Evolutionary conservation across 495 filamentous ascomycete genomes (phyloP), one percentile per base, ranked within the genome.

Genomic region (Poronia punctata): DNA sequence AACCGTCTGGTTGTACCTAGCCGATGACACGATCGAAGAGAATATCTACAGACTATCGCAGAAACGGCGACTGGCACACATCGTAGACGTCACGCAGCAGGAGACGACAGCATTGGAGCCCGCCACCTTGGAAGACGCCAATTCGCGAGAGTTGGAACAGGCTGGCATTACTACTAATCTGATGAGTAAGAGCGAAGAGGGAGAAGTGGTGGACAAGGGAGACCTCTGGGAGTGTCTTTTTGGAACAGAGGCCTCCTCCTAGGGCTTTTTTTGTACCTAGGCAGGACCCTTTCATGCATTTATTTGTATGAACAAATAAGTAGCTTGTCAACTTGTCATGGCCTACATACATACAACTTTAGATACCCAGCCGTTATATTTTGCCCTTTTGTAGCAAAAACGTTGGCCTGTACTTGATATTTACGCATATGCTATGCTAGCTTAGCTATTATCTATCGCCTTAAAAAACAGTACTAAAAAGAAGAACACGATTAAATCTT

Each of bases 211-310:
- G 4, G 71, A 76, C 18, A 71, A 84, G 38, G 76, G 82, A 26
- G 90, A 95, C 61, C 60, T 97, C 19, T 95, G 88, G 90, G 76
- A 76, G 33, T 97, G 90, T 65, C 63, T 96, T 7, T 96, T 95
- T 69, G 82, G 81, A 11, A 56, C 63, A 16, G 45, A 53, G 4
- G 55, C 38, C 19, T 24, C 30, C 11, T 12, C 38, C 14, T 14
- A 19, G 22, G 24, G 25, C 11, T 11, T 12, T 6, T 3, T 15
- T 4, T 24, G n/a, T n/a, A n/a, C n/a, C n/a, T n/a, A n/a, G n/a
- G n/a, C n/a, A n/a, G n/a, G n/a, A n/a, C n/a, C n/a, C n/a, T n/a
- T n/a, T n/a, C n/a, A n/a, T n/a, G n/a, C n/a, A n/a, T n/a, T n/a
- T n/a, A n/a, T n/a, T n/a, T n/a, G n/a, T n/a, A n/a, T n/a, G n/a